A percentile compares a stretch with the other conserved stretches of the same genome.
These are phyloP conservation scores for Stereum hirsutum DNA, from an alignment of 1,284 basidiomycete genomes.

Conservation along the genomic window DNA sequence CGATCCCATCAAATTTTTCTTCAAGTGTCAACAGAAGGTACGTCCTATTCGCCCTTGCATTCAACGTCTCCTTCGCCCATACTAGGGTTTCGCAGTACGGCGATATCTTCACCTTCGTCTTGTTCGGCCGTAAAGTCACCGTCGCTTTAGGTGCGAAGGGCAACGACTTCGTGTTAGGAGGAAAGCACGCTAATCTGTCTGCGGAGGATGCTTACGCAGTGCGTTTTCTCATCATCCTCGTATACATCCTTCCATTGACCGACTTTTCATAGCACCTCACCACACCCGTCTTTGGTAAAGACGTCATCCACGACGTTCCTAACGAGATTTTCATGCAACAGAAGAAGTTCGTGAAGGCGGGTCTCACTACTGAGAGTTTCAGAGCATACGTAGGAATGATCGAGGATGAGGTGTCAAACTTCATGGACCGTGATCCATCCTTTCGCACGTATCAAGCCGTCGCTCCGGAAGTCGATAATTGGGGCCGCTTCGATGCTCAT, in stretches of 20 bases:
- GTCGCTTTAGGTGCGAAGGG: conserved; percentile 90
- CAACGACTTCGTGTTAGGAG: conserved; percentile 92
- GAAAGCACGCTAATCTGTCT: conserved; percentile 85
- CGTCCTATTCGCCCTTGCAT: conserved; percentile 12
- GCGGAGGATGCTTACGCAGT: conserved; percentile 97
- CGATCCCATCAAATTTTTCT: conserved; percentile 74
- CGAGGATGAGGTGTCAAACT: conserved; percentile 72
- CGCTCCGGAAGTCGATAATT: conserved; percentile 55
- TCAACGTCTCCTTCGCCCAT: not conserved
- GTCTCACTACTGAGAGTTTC: conserved; percentile 89
- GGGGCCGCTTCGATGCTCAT: conserved; percentile 69
- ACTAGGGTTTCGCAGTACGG: conserved; percentile 34
- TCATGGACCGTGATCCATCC: conserved; percentile 50
- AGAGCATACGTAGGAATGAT: conserved; percentile 89
- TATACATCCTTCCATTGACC: not conserved
- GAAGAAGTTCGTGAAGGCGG: conserved; percentile 96
- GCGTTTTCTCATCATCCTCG: conserved; percentile 18
- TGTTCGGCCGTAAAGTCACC: conserved; percentile 86
- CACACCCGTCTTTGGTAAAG: conserved; percentile 92
- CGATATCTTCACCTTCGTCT: conserved; percentile 64
- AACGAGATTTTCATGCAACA: conserved; percentile 99
- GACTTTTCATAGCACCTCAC: conserved; percentile 62
- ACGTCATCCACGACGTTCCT: conserved; percentile 96
- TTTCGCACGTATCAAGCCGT: conserved; percentile 61
- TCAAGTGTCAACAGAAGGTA: conserved; percentile 77